Evolutionary conservation across 1,284 basidiomycete species (phyloP), one percentile per base, ranked within the genome.

Genomic region (Malassezia furfur): DNA sequence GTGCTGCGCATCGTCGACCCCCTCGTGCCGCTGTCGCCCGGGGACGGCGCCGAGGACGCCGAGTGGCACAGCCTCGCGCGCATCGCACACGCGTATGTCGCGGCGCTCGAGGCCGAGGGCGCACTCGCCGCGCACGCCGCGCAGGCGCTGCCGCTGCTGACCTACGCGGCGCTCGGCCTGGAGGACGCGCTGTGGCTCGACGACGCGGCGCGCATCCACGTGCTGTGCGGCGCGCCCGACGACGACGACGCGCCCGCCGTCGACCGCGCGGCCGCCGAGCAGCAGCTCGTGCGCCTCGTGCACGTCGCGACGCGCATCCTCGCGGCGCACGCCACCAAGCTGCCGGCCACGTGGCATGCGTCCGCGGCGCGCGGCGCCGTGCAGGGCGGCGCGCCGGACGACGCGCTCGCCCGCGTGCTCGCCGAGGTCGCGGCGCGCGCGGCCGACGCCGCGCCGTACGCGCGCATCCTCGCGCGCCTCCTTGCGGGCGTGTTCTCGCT

Each of bases 61-160:
- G 45, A 47, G 11, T 47, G 45, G 45, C 31, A 81, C 0, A 65
- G 79, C 3, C 89, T 87, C 64, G 83, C 84, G 0, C 82, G 91
- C 9, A 76, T 80, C 1, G 79, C 83, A 11, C 75, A 78, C 39
- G 84, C 84, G 0, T 76, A 87, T 11, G 75, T 89, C 2, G 76
- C 81, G 1, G 72, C 84, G 31, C 78, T 89, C 32, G 70, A 78
- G 1, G 78, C 81, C 2, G 82, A 90, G 65, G 82, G 87, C 15
- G 77, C 79, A 5, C 65, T 81, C 1, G 83, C 85, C 1, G 81
- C 80, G 40, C 32, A 36, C 34, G 12, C n/a, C 17, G 19, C 43
- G 1, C 4, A 75, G 76, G 11, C 81, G 54, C 59, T 82, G 0
- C 65, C 68, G 1, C 63, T 74, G 51, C 48, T 75, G 22, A 60